phyloP scores from a whole-genome alignment of 2,329 filamentous ascomycete genomes.

The Fusarium denticulatum region DNA sequence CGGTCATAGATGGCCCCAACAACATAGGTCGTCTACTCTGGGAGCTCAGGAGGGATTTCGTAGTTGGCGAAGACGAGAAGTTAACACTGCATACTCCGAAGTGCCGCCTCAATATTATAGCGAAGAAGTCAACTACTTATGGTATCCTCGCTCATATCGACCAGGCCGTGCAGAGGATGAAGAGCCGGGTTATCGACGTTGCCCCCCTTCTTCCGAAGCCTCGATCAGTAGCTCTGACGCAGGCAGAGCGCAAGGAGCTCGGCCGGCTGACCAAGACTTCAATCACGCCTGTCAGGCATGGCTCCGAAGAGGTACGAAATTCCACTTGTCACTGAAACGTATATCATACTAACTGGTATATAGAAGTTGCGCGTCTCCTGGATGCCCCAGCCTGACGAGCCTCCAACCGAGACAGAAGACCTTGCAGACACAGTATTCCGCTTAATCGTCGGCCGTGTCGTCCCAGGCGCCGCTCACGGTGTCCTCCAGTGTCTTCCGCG shows the following conservation, averaged over 20 bases:
- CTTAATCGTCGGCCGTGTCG: conserved; percentile 51
- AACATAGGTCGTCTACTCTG: conserved; percentile 38
- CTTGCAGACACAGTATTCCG: conserved; percentile 57
- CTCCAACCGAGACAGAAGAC: conserved; percentile 48
- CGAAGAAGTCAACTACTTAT: conserved; percentile 44
- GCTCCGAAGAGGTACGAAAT: conserved; percentile 35
- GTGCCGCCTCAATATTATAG: conserved; percentile 44
- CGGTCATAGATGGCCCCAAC: conserved; percentile 18
- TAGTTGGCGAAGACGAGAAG: conserved; percentile 47
- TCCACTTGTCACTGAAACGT: background rate
- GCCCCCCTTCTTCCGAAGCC: conserved; percentile 19
- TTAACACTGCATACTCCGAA: conserved; percentile 36
- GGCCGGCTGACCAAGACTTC: conserved; percentile 48
- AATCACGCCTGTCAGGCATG: conserved; percentile 33
- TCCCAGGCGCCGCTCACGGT: background rate
- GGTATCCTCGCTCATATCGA: conserved; percentile 52
- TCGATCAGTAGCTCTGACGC: conserved; percentile 15
- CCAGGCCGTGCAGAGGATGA: conserved; percentile 42
- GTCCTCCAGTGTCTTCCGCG: conserved; percentile 38
- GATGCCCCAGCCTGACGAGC: conserved; percentile 49
- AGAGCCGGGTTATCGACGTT: conserved; percentile 42
- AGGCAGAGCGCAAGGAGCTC: conserved; percentile 44
- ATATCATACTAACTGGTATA: conserved; percentile 9
- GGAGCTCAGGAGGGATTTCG: conserved; percentile 44
- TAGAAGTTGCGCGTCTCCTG: conserved; percentile 54